A percentile compares a stretch with the other conserved stretches of the same genome.
Conservation (phyloP, 306 rosid species). For the Carpinus fangiana region DNA sequence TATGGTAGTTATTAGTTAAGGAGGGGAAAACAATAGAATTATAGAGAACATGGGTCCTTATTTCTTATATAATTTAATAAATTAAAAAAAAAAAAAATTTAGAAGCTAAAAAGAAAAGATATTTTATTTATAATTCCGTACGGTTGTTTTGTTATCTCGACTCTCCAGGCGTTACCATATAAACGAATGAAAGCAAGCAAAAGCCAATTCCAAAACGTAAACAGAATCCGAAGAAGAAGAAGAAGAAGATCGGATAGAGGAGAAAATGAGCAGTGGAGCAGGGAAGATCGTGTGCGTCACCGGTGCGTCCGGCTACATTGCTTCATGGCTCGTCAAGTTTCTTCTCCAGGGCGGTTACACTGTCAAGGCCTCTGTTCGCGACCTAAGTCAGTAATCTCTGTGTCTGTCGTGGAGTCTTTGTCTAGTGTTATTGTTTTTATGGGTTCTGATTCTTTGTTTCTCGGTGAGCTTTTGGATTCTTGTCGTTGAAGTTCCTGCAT, state of each 20-base stretch:
- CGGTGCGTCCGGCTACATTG: constrained; percentile 57
- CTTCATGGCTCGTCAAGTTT: constrained; percentile 55
- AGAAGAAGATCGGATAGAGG: neutral
- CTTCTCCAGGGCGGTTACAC: constrained; percentile 57
- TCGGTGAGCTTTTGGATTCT: neutral
- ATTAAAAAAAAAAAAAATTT: too few relatives aligned
- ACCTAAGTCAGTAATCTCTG: constrained; percentile 33
- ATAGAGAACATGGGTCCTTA: too few relatives aligned
- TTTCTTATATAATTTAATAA: too few relatives aligned
- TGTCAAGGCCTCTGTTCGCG: constrained; percentile 56
- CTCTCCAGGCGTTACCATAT: too few relatives aligned
- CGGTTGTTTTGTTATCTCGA: too few relatives aligned
- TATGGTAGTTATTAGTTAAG: too few relatives aligned
- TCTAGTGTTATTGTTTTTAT: neutral
- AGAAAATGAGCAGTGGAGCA: constrained; percentile 27
- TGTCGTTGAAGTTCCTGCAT: neutral
- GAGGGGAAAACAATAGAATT: too few relatives aligned
- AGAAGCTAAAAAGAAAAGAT: too few relatives aligned
- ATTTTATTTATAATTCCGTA: too few relatives aligned
- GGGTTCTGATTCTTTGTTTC: neutral
- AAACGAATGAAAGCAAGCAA: too few relatives aligned
- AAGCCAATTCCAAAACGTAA: neutral
- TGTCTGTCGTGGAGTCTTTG: neutral
- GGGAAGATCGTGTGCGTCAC: constrained; percentile 52
- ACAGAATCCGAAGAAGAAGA: neutral